These are phyloP conservation scores for Penicillium sp. DNA, from an alignment of 2,329 filamentous ascomycete species.

Conservation along the genomic window DNA sequence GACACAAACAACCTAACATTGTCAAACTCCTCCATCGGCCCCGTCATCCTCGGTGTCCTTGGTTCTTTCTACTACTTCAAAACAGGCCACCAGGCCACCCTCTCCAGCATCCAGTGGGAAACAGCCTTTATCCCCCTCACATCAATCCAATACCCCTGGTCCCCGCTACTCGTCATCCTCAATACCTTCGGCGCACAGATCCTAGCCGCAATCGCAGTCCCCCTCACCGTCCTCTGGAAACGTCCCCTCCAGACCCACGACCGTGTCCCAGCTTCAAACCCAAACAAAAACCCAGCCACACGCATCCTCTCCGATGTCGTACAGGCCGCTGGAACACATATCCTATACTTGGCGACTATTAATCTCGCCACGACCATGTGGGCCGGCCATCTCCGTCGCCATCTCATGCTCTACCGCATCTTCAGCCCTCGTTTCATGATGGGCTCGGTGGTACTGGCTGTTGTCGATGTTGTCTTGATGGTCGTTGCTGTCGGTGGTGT, in stretches of 20 bases:
- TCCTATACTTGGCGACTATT: slow-evolving; percentile 79
- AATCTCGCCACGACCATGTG: slow-evolving; percentile 84
- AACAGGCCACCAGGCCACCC: slow-evolving; percentile 88
- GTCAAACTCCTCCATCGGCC: slow-evolving; percentile 69
- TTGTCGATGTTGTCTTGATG: slow-evolving; percentile 74
- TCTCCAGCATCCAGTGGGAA: slow-evolving; percentile 93
- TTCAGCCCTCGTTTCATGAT: slow-evolving; percentile 91
- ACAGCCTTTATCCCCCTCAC: slow-evolving; percentile 85
- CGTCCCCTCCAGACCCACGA: slow-evolving; percentile 70
- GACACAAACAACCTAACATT: slow-evolving; percentile 62
- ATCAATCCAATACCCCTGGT: slow-evolving; percentile 84
- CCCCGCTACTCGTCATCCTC: slow-evolving; percentile 73
- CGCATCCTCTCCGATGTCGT: slow-evolving; percentile 66
- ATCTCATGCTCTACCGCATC: slow-evolving; percentile 95
- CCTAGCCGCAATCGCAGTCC: slow-evolving; percentile 74
- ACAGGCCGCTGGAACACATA: slow-evolving; percentile 70
- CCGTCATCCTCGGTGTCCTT: slow-evolving; percentile 79
- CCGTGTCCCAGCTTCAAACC: slow-evolving; percentile 27
- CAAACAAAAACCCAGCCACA: slow-evolving; percentile 28
- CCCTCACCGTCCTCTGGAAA: slow-evolving; percentile 86
- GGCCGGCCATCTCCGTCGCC: slow-evolving; percentile 81
- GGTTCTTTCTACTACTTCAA: slow-evolving; percentile 97
- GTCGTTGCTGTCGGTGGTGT: slow-evolving; percentile 71
- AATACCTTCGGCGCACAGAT: slow-evolving; percentile 92
- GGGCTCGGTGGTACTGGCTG: slow-evolving; percentile 67